Percentiles rank a stretch among this genome's conserved stretches.
phyloP scores from a whole-genome alignment of 1,139 yeast genomes.

The Geotrichum histeridarum region DNA sequence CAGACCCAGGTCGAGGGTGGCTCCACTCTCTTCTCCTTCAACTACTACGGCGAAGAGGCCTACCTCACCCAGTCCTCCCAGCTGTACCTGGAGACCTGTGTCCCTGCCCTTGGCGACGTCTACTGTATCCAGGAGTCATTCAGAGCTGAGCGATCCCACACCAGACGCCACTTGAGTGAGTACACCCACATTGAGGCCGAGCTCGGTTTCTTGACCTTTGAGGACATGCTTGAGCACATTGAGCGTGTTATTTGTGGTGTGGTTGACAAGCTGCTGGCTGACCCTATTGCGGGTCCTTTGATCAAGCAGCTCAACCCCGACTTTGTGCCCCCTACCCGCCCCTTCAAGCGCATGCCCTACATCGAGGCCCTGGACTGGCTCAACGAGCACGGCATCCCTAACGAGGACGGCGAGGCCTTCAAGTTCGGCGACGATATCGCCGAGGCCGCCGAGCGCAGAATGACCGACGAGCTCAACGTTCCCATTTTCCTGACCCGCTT shows the following conservation, averaged over 20 bases:
- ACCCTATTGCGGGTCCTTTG: conserved; percentile 87
- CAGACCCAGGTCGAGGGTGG: conserved; percentile 99
- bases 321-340: conserved; percentile 73
- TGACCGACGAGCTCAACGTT: conserved; percentile 90
- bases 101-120: conserved; percentile 95
- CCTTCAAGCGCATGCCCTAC: conserved; percentile 89
- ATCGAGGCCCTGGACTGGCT: conserved; percentile 92
- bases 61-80: conserved; percentile 96
- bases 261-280: conserved; percentile 72
- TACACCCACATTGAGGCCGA: conserved; percentile 97
- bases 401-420: conserved; percentile 90
- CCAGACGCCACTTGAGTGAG: conserved; percentile 96
- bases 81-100: conserved; percentile 90
- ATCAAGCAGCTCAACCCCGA: conserved; percentile 88
- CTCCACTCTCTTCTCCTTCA: conserved; percentile 85
- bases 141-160: conserved; percentile 98
- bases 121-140: conserved; percentile 97
- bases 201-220: conserved; percentile 79
- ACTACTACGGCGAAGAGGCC: conserved; percentile 96
- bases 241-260: conserved; percentile 70
- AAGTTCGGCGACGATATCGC: conserved; percentile 98
- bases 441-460: conserved; percentile 97
- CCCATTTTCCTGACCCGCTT: conserved; percentile 89
- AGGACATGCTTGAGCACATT: conserved; percentile 77
- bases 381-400: conserved; percentile 86